phyloP scores from a whole-genome alignment of 345 rosid species.

The Cardiospermum halicacabum region DNA sequence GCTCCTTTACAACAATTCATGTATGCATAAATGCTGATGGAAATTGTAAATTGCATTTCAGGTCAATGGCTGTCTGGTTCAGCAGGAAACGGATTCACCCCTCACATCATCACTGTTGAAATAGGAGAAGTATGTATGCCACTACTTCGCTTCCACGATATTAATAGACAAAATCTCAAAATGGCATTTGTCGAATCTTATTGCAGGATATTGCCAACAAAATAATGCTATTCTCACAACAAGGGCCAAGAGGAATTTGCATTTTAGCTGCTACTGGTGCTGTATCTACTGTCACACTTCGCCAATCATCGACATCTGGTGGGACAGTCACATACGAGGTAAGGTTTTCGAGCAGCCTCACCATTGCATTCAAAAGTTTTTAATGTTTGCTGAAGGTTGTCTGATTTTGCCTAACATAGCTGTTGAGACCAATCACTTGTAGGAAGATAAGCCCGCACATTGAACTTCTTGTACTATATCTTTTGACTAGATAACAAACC shows the following conservation, averaged over 20 bases:
- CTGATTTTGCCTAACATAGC: background rate
- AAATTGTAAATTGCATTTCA: constrained; percentile 30
- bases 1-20: background rate
- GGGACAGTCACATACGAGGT: constrained; percentile 92
- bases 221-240: constrained; percentile 77
- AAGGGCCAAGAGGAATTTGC: constrained; percentile 80
- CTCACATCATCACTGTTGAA: constrained; percentile 64
- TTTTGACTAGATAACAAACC: background rate
- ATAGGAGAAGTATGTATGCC: constrained; percentile 74
- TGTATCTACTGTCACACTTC: constrained; percentile 80
- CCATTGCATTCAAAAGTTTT: too few relatives aligned
- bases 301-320: constrained; percentile 71
- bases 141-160: constrained; percentile 14
- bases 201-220: constrained; percentile 77
- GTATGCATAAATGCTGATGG: constrained; percentile 12
- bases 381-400: background rate
- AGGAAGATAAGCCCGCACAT: background rate
- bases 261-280: constrained; percentile 89
- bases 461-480: background rate
- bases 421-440: background rate
- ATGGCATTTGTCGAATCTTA: constrained; percentile 1
- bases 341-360: background rate
- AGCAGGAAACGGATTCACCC: constrained; percentile 80
- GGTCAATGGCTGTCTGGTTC: constrained; percentile 70
- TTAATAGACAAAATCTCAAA: too few relatives aligned